These are phyloP conservation scores for Sporothrix schenckii DNA, from an alignment of 2,329 filamentous ascomycete genomes.

Conservation along the genomic window DNA sequence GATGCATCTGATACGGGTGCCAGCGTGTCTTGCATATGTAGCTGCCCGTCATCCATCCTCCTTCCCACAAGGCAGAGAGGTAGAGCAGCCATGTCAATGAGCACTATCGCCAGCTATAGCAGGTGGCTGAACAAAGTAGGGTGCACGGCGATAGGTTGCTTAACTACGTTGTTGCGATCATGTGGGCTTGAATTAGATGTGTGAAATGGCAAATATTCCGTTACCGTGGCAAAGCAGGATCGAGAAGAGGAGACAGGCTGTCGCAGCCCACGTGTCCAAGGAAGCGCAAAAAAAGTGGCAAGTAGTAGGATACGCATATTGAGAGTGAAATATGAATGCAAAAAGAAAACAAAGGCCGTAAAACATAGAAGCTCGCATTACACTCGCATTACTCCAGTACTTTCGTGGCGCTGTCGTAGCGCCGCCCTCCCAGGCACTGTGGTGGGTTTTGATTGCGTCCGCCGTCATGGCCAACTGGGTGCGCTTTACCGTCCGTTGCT, in stretches of 20 bases:
- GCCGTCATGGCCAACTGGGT: too few relatives aligned
- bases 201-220: neutral
- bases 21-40: conserved; percentile 22
- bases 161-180: neutral
- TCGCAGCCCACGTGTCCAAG: neutral
- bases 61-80: neutral
- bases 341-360: neutral
- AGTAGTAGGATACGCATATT: conserved; percentile 7
- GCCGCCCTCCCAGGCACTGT: neutral
- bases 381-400: conserved; percentile 15
- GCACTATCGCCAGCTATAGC: neutral
- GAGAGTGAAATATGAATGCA: neutral
- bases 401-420: neutral
- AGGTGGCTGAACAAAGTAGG: neutral
- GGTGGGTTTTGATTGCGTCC: neutral
- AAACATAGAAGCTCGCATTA: conserved; percentile 7
- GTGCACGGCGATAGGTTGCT: neutral
- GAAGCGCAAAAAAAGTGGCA: conserved; percentile 8
- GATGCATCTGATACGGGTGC: neutral
- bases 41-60: conserved; percentile 12
- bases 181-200: neutral
- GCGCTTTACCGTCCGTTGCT: neutral
- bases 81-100: neutral
- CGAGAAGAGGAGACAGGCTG: neutral
- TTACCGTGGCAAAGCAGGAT: neutral